These are phyloP conservation scores for Silene conica DNA, from an alignment of 148 eudicot genomes.

Conservation along the genomic window DNA sequence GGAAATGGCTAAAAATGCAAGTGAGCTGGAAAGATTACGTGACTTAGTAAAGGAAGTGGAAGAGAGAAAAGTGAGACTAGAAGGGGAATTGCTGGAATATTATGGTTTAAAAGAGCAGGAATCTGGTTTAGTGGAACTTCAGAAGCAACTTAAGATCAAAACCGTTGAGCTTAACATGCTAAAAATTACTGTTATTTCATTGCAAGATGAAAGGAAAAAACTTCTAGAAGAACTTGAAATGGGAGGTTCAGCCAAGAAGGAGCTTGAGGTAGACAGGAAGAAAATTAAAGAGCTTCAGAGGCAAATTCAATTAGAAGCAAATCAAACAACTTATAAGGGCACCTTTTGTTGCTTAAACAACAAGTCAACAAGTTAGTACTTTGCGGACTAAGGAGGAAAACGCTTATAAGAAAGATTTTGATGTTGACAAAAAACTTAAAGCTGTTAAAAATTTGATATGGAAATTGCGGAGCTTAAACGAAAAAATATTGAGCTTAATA, in stretches of 20 bases:
- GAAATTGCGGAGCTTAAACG: constrained; percentile 83
- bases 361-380: constrained; percentile 83
- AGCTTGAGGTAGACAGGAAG: constrained; percentile 72
- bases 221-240: constrained; percentile 70
- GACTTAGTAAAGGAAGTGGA: constrained; percentile 75
- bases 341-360: constrained; percentile 78
- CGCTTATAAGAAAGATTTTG: constrained; percentile 58
- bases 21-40: constrained; percentile 70
- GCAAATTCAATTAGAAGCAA: constrained; percentile 88
- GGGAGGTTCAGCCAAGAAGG: constrained; percentile 60
- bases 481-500: constrained; percentile 89
- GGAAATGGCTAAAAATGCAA: constrained; percentile 75
- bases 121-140: constrained; percentile 69
- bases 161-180: constrained; percentile 89
- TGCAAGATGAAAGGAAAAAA: constrained; percentile 87
- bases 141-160: constrained; percentile 88
- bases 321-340: constrained; percentile 94
- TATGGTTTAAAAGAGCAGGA: constrained; percentile 98
- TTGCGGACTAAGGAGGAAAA: constrained; percentile 82
- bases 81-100: constrained; percentile 92
- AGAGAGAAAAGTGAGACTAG: constrained; percentile 95
- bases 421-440: constrained; percentile 75
- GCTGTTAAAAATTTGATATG: constrained; percentile 62
- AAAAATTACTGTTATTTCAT: constrained; percentile 66
- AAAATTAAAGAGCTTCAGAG: constrained; percentile 87